These are phyloP conservation scores for Adansonia madagascariensis DNA, from an alignment of 441 rosid genomes.

Conservation along the genomic window DNA sequence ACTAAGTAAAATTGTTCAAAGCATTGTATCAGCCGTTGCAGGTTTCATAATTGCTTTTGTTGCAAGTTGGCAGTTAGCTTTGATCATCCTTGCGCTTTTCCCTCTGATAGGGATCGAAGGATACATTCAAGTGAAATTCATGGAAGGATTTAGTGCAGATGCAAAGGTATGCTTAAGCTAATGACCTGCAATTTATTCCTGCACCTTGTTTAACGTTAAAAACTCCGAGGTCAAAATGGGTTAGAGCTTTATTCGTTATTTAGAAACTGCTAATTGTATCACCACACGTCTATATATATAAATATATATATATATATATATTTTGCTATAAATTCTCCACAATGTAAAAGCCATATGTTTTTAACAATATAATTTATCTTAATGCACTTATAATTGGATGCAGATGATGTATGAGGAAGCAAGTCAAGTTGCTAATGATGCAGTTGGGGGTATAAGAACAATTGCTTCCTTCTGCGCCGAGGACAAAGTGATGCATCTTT, in stretches of 20 bases:
- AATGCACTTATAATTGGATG: conserved; percentile 18
- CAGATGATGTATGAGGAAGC: conserved; percentile 62
- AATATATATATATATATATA: no score
- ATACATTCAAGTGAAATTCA: conserved; percentile 45
- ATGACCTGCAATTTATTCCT: background rate
- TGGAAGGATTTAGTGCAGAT: conserved; percentile 55
- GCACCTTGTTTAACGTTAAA: no score
- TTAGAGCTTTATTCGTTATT: no score
- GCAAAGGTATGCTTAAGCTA: conserved; percentile 45
- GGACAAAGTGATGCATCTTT: conserved; percentile 55
- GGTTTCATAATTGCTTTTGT: conserved; percentile 57
- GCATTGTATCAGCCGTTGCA: conserved; percentile 45
- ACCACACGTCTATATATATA: no score
- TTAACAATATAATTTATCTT: background rate
- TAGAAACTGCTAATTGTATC: no score
- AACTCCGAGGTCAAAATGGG: no score
- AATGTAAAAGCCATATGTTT: background rate
- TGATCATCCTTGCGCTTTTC: conserved; percentile 48
- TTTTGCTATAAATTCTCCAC: no score
- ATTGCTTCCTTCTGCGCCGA: conserved; percentile 61
- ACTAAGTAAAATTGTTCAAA: conserved; percentile 44
- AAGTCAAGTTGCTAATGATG: conserved; percentile 58
- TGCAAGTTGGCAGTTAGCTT: conserved; percentile 53
- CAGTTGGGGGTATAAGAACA: conserved; percentile 59
- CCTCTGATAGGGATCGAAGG: conserved; percentile 51